Evolutionary conservation across 1,139 yeast genomes (phyloP).

Genomic region (Suhomyces panamericanus): DNA sequence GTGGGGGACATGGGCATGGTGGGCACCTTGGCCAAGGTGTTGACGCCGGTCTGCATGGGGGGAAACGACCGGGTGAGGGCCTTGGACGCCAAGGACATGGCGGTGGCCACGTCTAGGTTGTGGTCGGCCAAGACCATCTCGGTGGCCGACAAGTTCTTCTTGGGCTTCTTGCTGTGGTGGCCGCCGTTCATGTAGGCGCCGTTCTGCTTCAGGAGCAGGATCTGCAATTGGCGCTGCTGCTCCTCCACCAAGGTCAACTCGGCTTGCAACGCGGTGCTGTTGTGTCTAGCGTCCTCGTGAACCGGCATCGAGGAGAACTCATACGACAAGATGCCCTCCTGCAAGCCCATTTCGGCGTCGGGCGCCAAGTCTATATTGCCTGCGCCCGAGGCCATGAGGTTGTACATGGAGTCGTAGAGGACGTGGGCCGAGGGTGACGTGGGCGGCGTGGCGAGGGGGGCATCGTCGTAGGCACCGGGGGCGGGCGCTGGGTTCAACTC

Average conservation of each 20-base stretch:
- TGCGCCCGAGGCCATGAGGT: not conserved
- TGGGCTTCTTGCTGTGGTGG: not conserved
- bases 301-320: conserved; percentile 2
- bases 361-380: not conserved
- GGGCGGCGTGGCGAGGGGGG: conserved; percentile 9
- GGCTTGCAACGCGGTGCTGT: not conserved
- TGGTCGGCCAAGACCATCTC: conserved; percentile 5
- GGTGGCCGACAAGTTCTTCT: conserved; percentile 1
- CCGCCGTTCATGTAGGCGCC: not conserved
- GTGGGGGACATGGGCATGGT: conserved; percentile 8
- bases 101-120: conserved; percentile 15
- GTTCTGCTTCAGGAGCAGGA: conserved; percentile 7
- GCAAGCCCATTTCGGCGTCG: not conserved
- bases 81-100: conserved; percentile 16
- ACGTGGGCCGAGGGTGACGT: conserved; percentile 5
- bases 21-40: conserved; percentile 1
- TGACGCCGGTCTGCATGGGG: not conserved
- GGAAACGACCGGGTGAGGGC: conserved; percentile 12
- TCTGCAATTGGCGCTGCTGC: conserved; percentile 8
- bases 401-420: conserved; percentile 5
- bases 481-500: too few relatives aligned
- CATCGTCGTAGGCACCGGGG: not conserved
- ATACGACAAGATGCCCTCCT: conserved; percentile 12
- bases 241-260: conserved; percentile 7
- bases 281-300: not conserved